Percentiles rank a stretch among this genome's conserved stretches.
These are phyloP conservation scores for Lathyrus aphaca DNA, from an alignment of 306 rosid genomes.

Conservation along the genomic window DNA sequence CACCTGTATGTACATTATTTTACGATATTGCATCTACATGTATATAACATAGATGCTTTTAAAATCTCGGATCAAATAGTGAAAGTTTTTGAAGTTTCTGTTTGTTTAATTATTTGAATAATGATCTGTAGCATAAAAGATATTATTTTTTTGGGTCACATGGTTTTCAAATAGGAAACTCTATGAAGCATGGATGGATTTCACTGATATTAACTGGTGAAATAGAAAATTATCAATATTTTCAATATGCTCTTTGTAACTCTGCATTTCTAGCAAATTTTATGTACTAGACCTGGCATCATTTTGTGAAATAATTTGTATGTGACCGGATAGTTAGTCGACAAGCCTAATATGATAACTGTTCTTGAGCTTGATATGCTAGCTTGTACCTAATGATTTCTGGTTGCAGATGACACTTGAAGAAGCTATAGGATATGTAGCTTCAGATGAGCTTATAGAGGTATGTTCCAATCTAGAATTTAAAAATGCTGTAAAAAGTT, in stretches of 20 bases:
- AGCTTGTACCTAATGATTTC: constrained; percentile 40
- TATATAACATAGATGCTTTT: constrained; percentile 8
- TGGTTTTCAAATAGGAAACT: constrained; percentile 7
- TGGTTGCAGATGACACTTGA: constrained; percentile 87
- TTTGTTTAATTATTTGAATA: constrained; percentile 18
- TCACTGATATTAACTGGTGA: constrained; percentile 23
- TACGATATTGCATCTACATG: constrained; percentile 4
- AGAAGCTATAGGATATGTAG: constrained; percentile 98
- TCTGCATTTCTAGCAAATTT: constrained; percentile 16
- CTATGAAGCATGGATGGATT: background rate
- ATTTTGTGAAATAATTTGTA: constrained; percentile 4
- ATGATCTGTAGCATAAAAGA: background rate
- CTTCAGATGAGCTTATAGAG: constrained; percentile 96
- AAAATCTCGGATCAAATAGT: constrained; percentile 1
- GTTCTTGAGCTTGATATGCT: constrained; percentile 3
- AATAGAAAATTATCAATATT: constrained; percentile 27
- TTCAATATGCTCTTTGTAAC: background rate
- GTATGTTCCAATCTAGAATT: constrained; percentile 44
- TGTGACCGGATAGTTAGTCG: background rate
- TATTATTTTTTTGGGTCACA: background rate
- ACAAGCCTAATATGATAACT: constrained; percentile 13
- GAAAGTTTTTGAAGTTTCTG: constrained; percentile 17
- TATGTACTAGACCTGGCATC: constrained; percentile 29
- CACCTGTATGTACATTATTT: background rate
- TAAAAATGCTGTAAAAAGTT: background rate